Conservation (phyloP, 208 protist genomes). For the Trypanosoma grayi region DNA sequence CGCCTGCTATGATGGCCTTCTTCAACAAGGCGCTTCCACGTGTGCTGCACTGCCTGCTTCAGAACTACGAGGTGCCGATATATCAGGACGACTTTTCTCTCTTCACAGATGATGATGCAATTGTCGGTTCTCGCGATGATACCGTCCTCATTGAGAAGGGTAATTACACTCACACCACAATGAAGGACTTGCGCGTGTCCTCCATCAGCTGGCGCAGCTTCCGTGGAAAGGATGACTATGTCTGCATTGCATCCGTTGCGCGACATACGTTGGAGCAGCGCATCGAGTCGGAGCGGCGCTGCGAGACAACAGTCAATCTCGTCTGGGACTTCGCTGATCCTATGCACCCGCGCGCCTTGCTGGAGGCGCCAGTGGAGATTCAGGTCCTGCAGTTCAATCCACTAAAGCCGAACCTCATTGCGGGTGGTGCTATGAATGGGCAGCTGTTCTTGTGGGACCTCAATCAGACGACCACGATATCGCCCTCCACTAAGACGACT, state of each 20-base stretch:
- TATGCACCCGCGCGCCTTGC: slow-evolving; percentile 87
- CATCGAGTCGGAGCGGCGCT: slow-evolving; percentile 65
- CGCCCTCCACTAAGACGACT: neutral
- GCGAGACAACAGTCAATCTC: slow-evolving; percentile 73
- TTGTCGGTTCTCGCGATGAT: slow-evolving; percentile 79
- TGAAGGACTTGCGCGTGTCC: slow-evolving; percentile 75
- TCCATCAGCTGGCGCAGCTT: slow-evolving; percentile 81
- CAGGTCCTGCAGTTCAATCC: slow-evolving; percentile 89
- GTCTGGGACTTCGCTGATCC: slow-evolving; percentile 90
- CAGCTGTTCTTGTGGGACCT: slow-evolving; percentile 92
- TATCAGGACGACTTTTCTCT: slow-evolving; percentile 83
- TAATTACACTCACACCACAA: slow-evolving; percentile 79
- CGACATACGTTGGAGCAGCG: slow-evolving; percentile 61
- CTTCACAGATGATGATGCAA: slow-evolving; percentile 87
- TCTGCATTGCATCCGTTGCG: slow-evolving; percentile 80
- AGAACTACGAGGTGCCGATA: slow-evolving; percentile 83
- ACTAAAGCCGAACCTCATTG: slow-evolving; percentile 70
- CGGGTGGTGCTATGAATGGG: slow-evolving; percentile 85
- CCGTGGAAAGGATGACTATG: slow-evolving; percentile 54
- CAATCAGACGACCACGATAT: slow-evolving; percentile 26
- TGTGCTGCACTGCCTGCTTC: slow-evolving; percentile 75
- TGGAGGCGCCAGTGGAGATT: slow-evolving; percentile 87
- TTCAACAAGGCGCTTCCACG: slow-evolving; percentile 77
- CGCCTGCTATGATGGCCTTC: slow-evolving; percentile 62
- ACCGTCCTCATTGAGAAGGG: slow-evolving; percentile 81